phyloP scores from a whole-genome alignment of 2,329 filamentous ascomycete genomes.

The Apiospora kogelbergensis region DNA sequence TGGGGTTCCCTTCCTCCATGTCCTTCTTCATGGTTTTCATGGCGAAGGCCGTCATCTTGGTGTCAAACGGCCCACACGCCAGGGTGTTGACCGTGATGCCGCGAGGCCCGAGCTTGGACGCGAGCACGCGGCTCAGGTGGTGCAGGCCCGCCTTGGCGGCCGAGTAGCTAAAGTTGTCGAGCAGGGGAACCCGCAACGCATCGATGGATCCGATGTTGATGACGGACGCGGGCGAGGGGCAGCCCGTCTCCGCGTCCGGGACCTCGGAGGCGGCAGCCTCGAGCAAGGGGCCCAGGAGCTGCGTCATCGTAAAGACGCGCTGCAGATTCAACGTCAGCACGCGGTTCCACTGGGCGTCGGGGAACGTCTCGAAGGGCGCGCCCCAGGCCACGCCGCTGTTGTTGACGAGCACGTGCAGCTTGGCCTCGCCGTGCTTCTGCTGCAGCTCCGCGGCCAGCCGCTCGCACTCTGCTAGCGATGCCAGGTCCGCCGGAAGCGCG shows the following conservation, averaged over 20 bases:
- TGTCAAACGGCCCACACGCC: slow-evolving; percentile 70
- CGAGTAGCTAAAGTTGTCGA: slow-evolving; percentile 62
- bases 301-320: slow-evolving; percentile 67
- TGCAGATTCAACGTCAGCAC: slow-evolving; percentile 66
- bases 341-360: slow-evolving; percentile 57
- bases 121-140: slow-evolving; percentile 60
- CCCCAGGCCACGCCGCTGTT: slow-evolving; percentile 68
- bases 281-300: slow-evolving; percentile 59
- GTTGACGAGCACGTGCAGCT: slow-evolving; percentile 64
- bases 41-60: slow-evolving; percentile 67
- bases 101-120: slow-evolving; percentile 57
- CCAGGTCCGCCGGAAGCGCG: slow-evolving; percentile 64
- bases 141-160: slow-evolving; percentile 65
- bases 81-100: slow-evolving; percentile 67
- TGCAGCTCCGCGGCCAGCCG: slow-evolving; percentile 52
- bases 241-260: slow-evolving; percentile 29
- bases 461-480: slow-evolving; percentile 56
- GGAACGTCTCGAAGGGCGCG: slow-evolving; percentile 58
- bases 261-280: slow-evolving; percentile 43
- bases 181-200: slow-evolving; percentile 56
- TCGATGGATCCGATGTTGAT: slow-evolving; percentile 68
- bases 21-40: slow-evolving; percentile 53
- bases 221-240: slow-evolving; percentile 51
- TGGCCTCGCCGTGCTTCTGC: slow-evolving; percentile 40
- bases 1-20: slow-evolving; percentile 59